Conservation (phyloP, 257 asterid species). For the Lycium barbarum region DNA sequence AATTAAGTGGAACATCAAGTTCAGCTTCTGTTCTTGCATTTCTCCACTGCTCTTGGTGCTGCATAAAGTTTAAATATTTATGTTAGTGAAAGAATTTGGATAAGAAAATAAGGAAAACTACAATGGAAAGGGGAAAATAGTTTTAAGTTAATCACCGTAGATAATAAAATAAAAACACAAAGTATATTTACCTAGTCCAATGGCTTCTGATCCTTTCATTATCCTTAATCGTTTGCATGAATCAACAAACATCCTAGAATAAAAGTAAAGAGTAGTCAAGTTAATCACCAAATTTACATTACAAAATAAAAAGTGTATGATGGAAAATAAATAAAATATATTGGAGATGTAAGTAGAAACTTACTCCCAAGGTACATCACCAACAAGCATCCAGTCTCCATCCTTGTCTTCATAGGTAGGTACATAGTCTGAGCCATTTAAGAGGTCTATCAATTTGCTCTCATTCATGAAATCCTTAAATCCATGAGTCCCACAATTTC, state of each 20-base stretch:
- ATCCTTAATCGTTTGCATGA: slow-evolving; percentile 87
- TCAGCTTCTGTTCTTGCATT: slow-evolving; percentile 60
- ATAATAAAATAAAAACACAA: not conserved
- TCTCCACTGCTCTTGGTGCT: slow-evolving; percentile 66
- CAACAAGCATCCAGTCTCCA: slow-evolving; percentile 54
- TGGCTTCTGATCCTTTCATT: slow-evolving; percentile 90
- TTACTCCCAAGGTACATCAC: slow-evolving; percentile 61
- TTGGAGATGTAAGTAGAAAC: slow-evolving; percentile 21
- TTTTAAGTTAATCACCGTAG: too few species aligned
- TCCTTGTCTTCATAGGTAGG: slow-evolving; percentile 54
- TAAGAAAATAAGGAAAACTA: not conserved
- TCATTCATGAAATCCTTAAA: slow-evolving; percentile 56
- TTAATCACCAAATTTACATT: not conserved
- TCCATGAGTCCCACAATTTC: slow-evolving; percentile 53
- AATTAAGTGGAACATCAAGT: not conserved
- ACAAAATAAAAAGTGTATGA: not conserved
- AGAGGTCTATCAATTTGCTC: slow-evolving; percentile 60
- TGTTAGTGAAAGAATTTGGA: not conserved
- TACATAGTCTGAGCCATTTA: slow-evolving; percentile 64
- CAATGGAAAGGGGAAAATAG: not conserved
- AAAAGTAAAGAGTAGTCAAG: not conserved
- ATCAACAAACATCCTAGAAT: slow-evolving; percentile 76
- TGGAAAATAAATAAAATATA: not conserved
- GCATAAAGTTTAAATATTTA: slow-evolving; percentile 24
- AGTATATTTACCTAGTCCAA: slow-evolving; percentile 66